phyloP scores from a whole-genome alignment of 352 stramenopile genomes.

The Pythium dissotocum region DNA sequence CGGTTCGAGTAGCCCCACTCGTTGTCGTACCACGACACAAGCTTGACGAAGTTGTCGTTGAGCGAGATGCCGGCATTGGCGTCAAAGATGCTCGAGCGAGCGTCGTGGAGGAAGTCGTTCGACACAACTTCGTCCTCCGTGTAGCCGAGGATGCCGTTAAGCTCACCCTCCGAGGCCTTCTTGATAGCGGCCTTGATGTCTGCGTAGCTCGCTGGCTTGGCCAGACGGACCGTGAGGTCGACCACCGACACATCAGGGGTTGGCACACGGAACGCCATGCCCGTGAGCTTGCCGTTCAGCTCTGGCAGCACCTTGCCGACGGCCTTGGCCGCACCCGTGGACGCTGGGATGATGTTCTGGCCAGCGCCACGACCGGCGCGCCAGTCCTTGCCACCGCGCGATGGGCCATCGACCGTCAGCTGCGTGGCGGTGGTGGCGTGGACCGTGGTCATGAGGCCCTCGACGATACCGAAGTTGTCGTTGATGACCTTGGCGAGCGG shows the following conservation, averaged over 20 bases:
- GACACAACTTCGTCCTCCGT: constrained; percentile 92
- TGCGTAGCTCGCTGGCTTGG: constrained; percentile 88
- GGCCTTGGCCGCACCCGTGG: constrained; percentile 73
- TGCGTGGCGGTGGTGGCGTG: constrained; percentile 83
- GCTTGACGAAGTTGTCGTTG: constrained; percentile 96
- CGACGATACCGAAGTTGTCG: constrained; percentile 62
- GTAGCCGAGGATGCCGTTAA: constrained; percentile 93
- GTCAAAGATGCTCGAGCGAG: constrained; percentile 93
- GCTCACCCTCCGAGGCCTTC: constrained; percentile 82
- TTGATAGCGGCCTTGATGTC: constrained; percentile 92
- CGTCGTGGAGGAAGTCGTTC: constrained; percentile 89
- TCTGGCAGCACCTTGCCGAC: constrained; percentile 44
- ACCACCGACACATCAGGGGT: constrained; percentile 95
- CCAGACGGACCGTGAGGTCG: constrained; percentile 89
- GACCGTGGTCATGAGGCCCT: constrained; percentile 53
- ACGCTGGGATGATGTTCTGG: constrained; percentile 91
- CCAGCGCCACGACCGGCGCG: constrained; percentile 89
- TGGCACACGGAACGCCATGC: constrained; percentile 95
- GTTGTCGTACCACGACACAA: constrained; percentile 95
- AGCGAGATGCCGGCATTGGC: constrained; percentile 93
- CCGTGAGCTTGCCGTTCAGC: constrained; percentile 92
- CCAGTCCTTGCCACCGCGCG: constrained; percentile 93
- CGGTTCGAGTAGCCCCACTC: constrained; percentile 94
- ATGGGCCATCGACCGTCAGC: constrained; percentile 94
- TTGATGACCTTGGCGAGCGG: constrained; percentile 58